These are phyloP conservation scores for Pseudocercospora ulei DNA, from an alignment of 2,329 filamentous ascomycete genomes.

Conservation along the genomic window DNA sequence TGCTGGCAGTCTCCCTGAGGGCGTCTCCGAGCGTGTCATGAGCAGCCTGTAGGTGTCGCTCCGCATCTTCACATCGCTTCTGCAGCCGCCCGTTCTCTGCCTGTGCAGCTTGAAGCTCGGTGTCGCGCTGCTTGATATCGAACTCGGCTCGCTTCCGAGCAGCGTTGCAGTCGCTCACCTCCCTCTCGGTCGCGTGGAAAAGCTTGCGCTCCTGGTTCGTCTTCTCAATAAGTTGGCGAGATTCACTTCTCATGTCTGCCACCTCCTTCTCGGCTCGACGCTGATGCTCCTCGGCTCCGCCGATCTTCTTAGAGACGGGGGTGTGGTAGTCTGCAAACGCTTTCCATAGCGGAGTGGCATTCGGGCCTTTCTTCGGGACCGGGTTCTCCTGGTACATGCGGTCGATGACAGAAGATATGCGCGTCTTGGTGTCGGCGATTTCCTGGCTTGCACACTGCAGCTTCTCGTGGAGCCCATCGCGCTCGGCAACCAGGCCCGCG, in stretches of 20 bases:
- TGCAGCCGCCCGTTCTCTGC: background rate
- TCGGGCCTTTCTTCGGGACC: background rate
- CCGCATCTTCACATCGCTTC: background rate
- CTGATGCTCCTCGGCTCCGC: background rate
- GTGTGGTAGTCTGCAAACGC: background rate
- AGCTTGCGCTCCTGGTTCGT: background rate
- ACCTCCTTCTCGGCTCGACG: background rate
- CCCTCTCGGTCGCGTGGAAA: background rate
- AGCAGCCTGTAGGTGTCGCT: background rate
- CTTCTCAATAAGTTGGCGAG: background rate
- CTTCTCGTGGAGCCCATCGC: background rate
- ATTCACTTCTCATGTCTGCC: background rate
- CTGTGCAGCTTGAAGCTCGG: background rate
- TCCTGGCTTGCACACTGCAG: background rate
- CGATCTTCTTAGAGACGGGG: background rate
- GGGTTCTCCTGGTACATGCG: background rate
- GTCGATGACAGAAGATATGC: background rate
- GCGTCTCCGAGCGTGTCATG: background rate
- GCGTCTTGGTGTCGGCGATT: background rate
- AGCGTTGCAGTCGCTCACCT: conserved; percentile 3
- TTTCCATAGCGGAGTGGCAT: background rate
- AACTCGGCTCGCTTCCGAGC: conserved; percentile 1
- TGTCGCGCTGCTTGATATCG: background rate
- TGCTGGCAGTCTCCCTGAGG: background rate
- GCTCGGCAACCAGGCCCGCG: background rate